Evolutionary conservation across 768 basidiomycete genomes (phyloP).

Genomic region (Holtermanniella nyarrowii): DNA sequence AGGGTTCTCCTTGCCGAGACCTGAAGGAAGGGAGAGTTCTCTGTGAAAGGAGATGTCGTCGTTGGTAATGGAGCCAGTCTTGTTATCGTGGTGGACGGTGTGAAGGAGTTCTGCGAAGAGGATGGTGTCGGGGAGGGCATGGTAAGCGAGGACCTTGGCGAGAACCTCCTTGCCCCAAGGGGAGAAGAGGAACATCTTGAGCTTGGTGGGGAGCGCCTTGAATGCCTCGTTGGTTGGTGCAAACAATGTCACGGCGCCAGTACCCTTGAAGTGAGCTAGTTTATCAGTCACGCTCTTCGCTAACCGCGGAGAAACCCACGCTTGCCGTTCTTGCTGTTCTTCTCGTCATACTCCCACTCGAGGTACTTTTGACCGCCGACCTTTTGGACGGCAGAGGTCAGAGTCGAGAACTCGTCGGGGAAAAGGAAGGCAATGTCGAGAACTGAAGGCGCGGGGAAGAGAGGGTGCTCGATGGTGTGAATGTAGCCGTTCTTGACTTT

Average conservation of each 20-base stretch:
- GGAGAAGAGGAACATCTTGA: slow-evolving; percentile 53
- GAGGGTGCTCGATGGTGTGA: slow-evolving; percentile 50
- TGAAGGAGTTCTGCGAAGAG: slow-evolving; percentile 41
- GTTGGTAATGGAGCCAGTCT: slow-evolving; percentile 12
- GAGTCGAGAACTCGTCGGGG: slow-evolving; percentile 42
- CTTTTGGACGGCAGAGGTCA: slow-evolving; percentile 53
- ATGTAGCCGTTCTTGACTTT: slow-evolving; percentile 50
- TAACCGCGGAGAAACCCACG: slow-evolving; percentile 9
- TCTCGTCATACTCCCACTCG: slow-evolving; percentile 29
- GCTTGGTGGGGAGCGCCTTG: slow-evolving; percentile 46
- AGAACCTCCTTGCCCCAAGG: slow-evolving; percentile 50
- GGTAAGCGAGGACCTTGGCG: slow-evolving; percentile 52
- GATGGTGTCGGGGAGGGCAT: slow-evolving; percentile 52
- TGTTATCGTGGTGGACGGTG: slow-evolving; percentile 17
- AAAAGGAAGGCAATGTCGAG: slow-evolving; percentile 40
- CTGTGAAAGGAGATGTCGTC: slow-evolving; percentile 36
- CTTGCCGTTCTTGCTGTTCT: slow-evolving; percentile 21
- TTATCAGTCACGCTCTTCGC: slow-evolving; percentile 8
- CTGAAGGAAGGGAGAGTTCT: slow-evolving; percentile 27
- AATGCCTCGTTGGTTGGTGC: slow-evolving; percentile 40
- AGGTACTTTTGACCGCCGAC: slow-evolving; percentile 45
- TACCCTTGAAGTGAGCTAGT: slow-evolving; percentile 27
- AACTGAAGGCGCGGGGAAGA: slow-evolving; percentile 42
- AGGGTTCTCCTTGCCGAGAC: slow-evolving; percentile 24
- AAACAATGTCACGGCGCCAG: slow-evolving; percentile 36